Percentiles rank a stretch among this genome's conserved stretches.
These are phyloP conservation scores for Phytophthora megakarya DNA, from an alignment of 352 stramenopile genomes.

Conservation along the genomic window DNA sequence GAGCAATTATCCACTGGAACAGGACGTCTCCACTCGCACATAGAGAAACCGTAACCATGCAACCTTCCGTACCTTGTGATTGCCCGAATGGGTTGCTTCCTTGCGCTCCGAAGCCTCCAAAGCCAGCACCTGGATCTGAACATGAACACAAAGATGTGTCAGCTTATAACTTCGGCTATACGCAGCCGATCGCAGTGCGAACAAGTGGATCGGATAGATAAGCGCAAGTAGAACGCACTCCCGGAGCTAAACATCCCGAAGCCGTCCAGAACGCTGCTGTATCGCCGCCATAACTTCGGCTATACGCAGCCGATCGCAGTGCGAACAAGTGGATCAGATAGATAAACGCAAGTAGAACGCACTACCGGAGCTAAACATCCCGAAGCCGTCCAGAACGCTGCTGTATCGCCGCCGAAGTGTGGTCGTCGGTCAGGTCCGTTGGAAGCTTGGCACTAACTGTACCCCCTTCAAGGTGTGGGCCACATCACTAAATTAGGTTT, in stretches of 20 bases:
- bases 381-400: not conserved
- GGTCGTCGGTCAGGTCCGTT: not conserved
- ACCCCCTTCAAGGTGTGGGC: not conserved
- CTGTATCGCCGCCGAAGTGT: not conserved
- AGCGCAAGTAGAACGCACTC: conserved; percentile 28
- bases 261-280: conserved; percentile 1
- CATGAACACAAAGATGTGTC: conserved; percentile 5
- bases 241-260: conserved; percentile 43
- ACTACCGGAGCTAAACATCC: conserved; percentile 49
- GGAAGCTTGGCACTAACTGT: not conserved
- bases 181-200: not conserved
- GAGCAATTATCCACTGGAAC: conserved; percentile 10
- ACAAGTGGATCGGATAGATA: not conserved
- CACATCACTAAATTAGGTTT: not conserved
- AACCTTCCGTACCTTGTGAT: conserved; percentile 44
- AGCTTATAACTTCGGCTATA: conserved; percentile 13
- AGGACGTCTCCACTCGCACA: conserved; percentile 12
- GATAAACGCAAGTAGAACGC: conserved; percentile 11
- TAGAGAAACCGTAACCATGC: conserved; percentile 4
- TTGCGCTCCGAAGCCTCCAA: conserved; percentile 29
- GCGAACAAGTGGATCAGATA: not conserved
- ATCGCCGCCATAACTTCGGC: conserved; percentile 7
- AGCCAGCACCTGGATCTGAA: conserved; percentile 26
- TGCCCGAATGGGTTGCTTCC: conserved; percentile 44
- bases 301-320: not conserved